A percentile compares a stretch with the other conserved stretches of the same genome.
phyloP scores from a whole-genome alignment of 495 filamentous ascomycete species.

The Hypoxylon crocopeplum region DNA sequence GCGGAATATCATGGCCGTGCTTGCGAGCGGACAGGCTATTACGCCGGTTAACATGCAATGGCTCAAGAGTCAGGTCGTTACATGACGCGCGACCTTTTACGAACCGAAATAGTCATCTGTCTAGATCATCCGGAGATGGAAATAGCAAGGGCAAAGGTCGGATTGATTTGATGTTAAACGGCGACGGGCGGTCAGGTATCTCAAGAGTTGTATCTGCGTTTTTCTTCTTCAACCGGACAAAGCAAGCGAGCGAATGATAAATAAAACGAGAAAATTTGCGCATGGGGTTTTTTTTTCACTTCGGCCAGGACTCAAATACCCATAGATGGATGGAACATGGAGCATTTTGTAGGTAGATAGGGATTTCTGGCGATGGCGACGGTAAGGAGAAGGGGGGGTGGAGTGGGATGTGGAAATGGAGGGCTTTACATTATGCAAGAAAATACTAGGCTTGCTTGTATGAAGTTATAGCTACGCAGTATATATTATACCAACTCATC shows the following conservation, averaged over 20 bases:
- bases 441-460: too few relatives aligned
- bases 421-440: too few relatives aligned
- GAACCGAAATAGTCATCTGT: too few relatives aligned
- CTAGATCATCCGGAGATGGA: neutral
- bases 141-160: neutral
- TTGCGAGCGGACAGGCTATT: conserved; percentile 59
- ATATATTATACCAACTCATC: too few relatives aligned
- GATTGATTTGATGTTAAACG: neutral
- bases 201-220: conserved; percentile 8
- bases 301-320: conserved; percentile 21
- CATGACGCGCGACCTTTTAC: neutral
- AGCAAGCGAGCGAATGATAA: conserved; percentile 6
- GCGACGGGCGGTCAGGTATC: neutral
- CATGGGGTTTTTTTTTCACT: neutral
- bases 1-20: conserved; percentile 71
- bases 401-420: neutral
- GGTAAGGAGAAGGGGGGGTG: conserved; percentile 19
- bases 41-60: conserved; percentile 71
- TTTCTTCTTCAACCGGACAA: conserved; percentile 7
- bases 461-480: too few relatives aligned
- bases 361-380: neutral
- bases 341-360: conserved; percentile 36
- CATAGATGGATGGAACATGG: conserved; percentile 33
- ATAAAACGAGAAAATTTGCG: neutral
- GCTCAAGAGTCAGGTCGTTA: conserved; percentile 38